These are phyloP conservation scores for Mimosa pudica DNA, from an alignment of 306 rosid species.

Conservation along the genomic window DNA sequence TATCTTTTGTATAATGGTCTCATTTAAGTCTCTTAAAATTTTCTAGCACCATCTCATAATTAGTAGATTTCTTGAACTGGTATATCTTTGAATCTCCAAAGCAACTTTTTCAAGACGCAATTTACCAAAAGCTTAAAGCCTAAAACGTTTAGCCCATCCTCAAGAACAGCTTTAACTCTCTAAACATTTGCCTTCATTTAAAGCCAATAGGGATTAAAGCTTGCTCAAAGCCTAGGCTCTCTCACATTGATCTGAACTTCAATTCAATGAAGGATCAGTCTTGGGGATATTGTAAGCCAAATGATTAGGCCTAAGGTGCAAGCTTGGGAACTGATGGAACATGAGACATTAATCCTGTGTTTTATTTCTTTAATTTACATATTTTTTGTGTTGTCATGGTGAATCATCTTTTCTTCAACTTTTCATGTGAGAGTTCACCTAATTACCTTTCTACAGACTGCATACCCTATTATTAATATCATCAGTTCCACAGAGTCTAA, in stretches of 20 bases:
- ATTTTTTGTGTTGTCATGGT: not conserved
- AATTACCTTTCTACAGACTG: conserved; percentile 9
- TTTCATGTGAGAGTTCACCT: conserved; percentile 2
- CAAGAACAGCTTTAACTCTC: not conserved
- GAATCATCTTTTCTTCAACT: not conserved
- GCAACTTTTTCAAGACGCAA: not conserved
- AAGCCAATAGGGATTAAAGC: not conserved
- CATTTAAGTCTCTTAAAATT: too few relatives aligned
- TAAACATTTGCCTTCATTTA: not conserved
- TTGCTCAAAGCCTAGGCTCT: not conserved
- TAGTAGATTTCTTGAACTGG: too few relatives aligned
- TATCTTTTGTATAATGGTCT: too few relatives aligned
- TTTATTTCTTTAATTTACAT: not conserved
- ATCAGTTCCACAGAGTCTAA: not conserved
- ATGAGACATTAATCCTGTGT: not conserved
- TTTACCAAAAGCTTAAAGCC: not conserved
- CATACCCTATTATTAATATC: not conserved
- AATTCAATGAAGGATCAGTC: not conserved
- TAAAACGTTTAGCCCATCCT: not conserved
- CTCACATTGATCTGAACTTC: not conserved
- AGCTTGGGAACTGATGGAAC: not conserved
- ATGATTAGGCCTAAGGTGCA: conserved; percentile 1
- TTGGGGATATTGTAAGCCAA: not conserved
- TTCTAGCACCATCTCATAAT: too few relatives aligned
- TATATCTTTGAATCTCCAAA: too few relatives aligned